Evolutionary conservation across 805 yeast genomes (phyloP).

Genomic region (Candida odintsovae): DNA sequence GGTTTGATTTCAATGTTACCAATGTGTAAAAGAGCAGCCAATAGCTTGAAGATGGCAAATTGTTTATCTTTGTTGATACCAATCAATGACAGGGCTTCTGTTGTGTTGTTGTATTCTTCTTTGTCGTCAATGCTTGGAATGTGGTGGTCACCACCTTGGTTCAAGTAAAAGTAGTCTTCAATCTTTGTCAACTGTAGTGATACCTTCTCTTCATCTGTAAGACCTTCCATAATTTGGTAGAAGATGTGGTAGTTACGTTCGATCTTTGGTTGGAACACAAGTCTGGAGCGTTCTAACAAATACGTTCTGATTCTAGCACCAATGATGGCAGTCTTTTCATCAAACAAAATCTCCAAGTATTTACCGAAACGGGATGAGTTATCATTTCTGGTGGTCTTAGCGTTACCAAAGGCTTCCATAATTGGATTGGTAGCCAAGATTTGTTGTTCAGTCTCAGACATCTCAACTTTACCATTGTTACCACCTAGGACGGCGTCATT

Average conservation of each 20-base stretch:
- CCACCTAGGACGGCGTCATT: slow-evolving; percentile 30
- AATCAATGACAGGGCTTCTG: slow-evolving; percentile 69
- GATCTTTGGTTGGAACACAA: slow-evolving; percentile 85
- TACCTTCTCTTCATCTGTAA: slow-evolving; percentile 44
- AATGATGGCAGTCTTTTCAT: slow-evolving; percentile 66
- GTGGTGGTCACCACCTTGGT: slow-evolving; percentile 76
- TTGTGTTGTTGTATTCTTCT: slow-evolving; percentile 69
- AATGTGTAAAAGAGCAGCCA: slow-evolving; percentile 85
- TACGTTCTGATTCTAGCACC: slow-evolving; percentile 96
- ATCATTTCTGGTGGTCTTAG: slow-evolving; percentile 94
- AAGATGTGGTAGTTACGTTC: slow-evolving; percentile 96
- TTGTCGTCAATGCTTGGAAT: slow-evolving; percentile 81
- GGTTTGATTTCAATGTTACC: slow-evolving; percentile 89
- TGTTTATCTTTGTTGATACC: slow-evolving; percentile 64
- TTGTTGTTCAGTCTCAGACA: slow-evolving; percentile 89
- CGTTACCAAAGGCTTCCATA: slow-evolving; percentile 98
- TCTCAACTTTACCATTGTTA: slow-evolving; percentile 46
- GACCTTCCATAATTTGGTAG: slow-evolving; percentile 81
- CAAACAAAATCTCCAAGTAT: slow-evolving; percentile 86
- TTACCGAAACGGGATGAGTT: slow-evolving; percentile 98
- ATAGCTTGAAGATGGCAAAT: slow-evolving; percentile 62
- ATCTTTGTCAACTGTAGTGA: slow-evolving; percentile 58
- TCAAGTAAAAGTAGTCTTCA: slow-evolving; percentile 71
- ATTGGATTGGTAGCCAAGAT: slow-evolving; percentile 95
- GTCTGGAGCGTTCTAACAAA: slow-evolving; percentile 85